Evolutionary conservation across 805 yeast genomes (phyloP), one percentile per base, ranked within the genome.

Genomic region (Sungouiella blattae): DNA sequence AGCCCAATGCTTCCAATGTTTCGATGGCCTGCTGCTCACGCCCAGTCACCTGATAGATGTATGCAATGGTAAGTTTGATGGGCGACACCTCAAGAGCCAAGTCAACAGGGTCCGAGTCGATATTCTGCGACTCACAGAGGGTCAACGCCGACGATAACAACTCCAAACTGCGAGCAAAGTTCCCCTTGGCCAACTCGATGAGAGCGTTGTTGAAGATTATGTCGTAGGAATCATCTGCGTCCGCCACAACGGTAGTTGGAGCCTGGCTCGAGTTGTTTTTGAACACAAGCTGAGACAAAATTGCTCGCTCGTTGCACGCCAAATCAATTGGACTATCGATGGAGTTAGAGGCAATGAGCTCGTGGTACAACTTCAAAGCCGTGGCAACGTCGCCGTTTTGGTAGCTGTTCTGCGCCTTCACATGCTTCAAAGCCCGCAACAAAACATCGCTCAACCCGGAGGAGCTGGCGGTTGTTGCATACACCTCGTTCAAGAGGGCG

Each of bases 301-400:
- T 69, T 3, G 89, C 87, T 40, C 81, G 69, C 55, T 82, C 84
- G 52, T 83, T 83, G 28, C 80, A 80, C 18, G 65, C 50, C 36
- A 80, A 52, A 54, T 82, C 89, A 24, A 66, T 49, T 15, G 47
- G 49, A 45, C 72, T 81, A 35, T 71, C 75, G 28, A 59, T 62
- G 31, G 60, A 49, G 18, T 64, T 57, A 6, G 54, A 33, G 3
- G 55, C 32, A 26, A 67, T 51, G 38, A 75, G 57, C 4, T 60
- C 60, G 24, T 56, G 56, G 50, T 82, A 83, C 4, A 77, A 33
- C 6, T 53, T 49, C 39, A 69, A 58, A 0, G 87, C 75, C 20
- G 65, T 58, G 1, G 40, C 31, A 31, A 57, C 50, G 25, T 66
- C 55, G 11, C 80, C 83, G 17, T 52, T 51, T 44, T 70, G 69